phyloP scores from a whole-genome alignment of 164 flowering plant genomes.

The Vitis labrusca region DNA sequence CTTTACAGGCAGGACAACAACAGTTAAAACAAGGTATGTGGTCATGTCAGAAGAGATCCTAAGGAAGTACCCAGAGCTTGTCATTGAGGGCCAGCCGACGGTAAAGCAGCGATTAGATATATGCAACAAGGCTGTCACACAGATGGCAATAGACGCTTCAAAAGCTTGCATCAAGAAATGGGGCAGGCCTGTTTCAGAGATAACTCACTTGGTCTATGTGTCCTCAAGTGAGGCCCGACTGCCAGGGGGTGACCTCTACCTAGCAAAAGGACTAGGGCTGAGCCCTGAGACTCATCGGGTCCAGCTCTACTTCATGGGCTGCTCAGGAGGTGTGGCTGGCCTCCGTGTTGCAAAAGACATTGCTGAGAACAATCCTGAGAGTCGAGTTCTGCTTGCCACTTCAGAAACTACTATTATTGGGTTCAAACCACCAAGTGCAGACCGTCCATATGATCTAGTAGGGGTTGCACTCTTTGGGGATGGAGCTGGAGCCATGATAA shows the following conservation, averaged over 20 bases:
- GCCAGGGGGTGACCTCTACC: constrained; percentile 89
- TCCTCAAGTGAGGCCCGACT: constrained; percentile 90
- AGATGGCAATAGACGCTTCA: constrained; percentile 90
- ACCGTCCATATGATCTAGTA: constrained; percentile 81
- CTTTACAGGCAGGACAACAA: constrained; percentile 78
- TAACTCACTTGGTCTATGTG: constrained; percentile 90
- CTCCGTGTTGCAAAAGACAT: constrained; percentile 92
- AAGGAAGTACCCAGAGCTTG: constrained; percentile 77
- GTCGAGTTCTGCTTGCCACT: constrained; percentile 77
- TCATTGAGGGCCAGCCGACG: constrained; percentile 81
- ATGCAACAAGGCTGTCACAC: constrained; percentile 81
- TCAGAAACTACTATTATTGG: constrained; percentile 92
- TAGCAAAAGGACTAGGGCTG: constrained; percentile 85
- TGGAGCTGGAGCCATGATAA: constrained; percentile 91
- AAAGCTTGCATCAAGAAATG: constrained; percentile 71
- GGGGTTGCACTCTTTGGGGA: constrained; percentile 93
- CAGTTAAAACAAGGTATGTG: constrained; percentile 92
- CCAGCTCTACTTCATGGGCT: constrained; percentile 84
- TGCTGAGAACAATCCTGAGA: constrained; percentile 92
- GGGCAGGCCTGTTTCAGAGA: constrained; percentile 77
- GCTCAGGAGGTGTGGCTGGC: constrained; percentile 97
- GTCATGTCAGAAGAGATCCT: constrained; percentile 96
- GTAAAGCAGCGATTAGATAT: constrained; percentile 74
- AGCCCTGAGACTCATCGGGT: constrained; percentile 66
- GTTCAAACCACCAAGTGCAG: constrained; percentile 80